Evolutionary conservation across 176 grass and related monocot species (phyloP).

Genomic region (Triticum monococcum): DNA sequence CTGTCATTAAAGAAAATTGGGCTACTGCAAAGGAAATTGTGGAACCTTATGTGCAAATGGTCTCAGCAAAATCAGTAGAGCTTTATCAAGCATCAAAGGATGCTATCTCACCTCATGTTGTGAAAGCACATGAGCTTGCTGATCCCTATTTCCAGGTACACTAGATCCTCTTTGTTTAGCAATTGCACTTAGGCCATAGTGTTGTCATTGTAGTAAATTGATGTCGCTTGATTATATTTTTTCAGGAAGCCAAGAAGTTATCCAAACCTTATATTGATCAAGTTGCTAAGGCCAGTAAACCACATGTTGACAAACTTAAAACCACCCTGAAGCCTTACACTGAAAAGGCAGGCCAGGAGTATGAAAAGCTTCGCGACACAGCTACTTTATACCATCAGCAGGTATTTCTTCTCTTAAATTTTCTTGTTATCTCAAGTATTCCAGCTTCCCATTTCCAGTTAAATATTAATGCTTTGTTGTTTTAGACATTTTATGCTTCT

Average conservation of each 20-base stretch:
- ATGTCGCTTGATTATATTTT: neutral
- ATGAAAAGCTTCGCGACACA: slow-evolving; percentile 53
- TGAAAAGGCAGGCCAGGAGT: slow-evolving; percentile 35
- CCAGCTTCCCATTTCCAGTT: neutral
- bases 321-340: slow-evolving; percentile 63
- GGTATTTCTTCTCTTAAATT: slow-evolving; percentile 42
- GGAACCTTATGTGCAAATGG: slow-evolving; percentile 63
- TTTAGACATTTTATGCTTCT: neutral
- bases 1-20: slow-evolving; percentile 67
- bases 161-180: slow-evolving; percentile 1
- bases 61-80: slow-evolving; percentile 67
- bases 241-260: slow-evolving; percentile 76
- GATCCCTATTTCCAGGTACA: slow-evolving; percentile 88
- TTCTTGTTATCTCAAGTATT: neutral
- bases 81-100: slow-evolving; percentile 65
- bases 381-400: slow-evolving; percentile 66
- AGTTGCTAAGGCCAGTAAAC: slow-evolving; percentile 66
- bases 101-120: slow-evolving; percentile 54
- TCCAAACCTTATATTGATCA: slow-evolving; percentile 90
- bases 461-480: neutral
- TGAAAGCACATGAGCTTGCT: slow-evolving; percentile 54
- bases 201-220: slow-evolving; percentile 6
- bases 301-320: slow-evolving; percentile 72
- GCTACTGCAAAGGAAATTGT: slow-evolving; percentile 39
- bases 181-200: neutral